These are phyloP conservation scores for Suillus plorans DNA, from an alignment of 768 basidiomycete species.

Conservation along the genomic window DNA sequence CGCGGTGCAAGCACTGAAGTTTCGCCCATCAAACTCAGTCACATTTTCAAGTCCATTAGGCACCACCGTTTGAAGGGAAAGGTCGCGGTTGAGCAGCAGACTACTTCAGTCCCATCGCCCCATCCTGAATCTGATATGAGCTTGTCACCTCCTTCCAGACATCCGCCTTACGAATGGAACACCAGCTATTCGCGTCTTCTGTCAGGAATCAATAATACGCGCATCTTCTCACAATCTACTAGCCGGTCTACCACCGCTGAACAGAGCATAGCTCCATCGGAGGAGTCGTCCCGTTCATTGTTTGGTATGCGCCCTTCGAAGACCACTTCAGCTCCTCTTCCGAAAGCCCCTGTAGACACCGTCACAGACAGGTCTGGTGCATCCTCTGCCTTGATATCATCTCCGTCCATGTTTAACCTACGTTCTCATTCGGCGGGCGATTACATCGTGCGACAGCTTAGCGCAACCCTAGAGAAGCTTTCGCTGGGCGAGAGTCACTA, in stretches of 20 bases:
- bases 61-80: not conserved
- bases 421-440: not conserved
- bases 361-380: not conserved
- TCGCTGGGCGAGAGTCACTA: not conserved
- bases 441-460: constrained; percentile 1
- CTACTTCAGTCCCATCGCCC: not conserved
- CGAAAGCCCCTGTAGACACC: not conserved
- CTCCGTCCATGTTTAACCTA: not conserved
- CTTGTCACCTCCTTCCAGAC: not conserved
- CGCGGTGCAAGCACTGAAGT: not conserved
- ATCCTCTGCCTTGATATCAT: not conserved
- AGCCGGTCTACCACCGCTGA: not conserved
- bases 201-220: not conserved
- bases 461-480: not conserved
- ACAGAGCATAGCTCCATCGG: not conserved
- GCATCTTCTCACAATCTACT: not conserved
- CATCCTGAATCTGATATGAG: not conserved
- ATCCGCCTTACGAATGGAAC: not conserved
- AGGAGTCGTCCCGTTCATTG: not conserved
- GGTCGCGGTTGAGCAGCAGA: not conserved
- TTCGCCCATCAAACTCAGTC: not conserved
- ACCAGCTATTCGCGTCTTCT: not conserved
- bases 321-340: not conserved
- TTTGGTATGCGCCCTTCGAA: not conserved
- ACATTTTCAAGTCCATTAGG: not conserved